These are phyloP conservation scores for Miscanthus sacchariflorus DNA, from an alignment of 202 grass and related monocot genomes.

Conservation along the genomic window DNA sequence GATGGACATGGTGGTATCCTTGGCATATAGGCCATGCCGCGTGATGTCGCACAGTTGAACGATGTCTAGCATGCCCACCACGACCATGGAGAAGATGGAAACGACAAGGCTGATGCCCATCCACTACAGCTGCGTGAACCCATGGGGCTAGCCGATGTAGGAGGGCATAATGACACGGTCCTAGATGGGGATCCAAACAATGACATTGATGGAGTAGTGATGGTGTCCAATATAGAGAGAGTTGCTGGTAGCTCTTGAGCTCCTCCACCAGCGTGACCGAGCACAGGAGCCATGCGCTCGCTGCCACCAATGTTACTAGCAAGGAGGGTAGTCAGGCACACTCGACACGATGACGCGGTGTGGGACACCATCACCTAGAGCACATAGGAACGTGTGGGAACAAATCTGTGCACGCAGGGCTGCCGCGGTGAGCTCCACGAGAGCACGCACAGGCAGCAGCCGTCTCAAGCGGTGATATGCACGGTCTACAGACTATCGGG, in stretches of 20 bases:
- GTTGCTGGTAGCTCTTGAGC: slow-evolving; percentile 45
- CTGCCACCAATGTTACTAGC: too few relatives aligned
- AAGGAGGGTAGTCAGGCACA: too few relatives aligned
- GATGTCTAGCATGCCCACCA: slow-evolving; percentile 70
- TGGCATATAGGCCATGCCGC: slow-evolving; percentile 52
- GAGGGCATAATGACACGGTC: slow-evolving; percentile 71
- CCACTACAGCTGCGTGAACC: slow-evolving; percentile 91
- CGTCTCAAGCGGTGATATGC: too few relatives aligned
- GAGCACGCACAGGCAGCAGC: too few relatives aligned
- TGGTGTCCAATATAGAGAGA: slow-evolving; percentile 81
- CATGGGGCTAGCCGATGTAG: slow-evolving; percentile 59
- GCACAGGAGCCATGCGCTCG: too few relatives aligned
- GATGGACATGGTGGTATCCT: slow-evolving; percentile 53
- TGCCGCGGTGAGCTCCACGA: too few relatives aligned
- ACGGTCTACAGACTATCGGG: too few relatives aligned
- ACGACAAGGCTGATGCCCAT: slow-evolving; percentile 89
- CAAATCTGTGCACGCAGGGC: too few relatives aligned
- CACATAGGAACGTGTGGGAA: too few relatives aligned
- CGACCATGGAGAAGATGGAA: slow-evolving; percentile 80
- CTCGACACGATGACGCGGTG: too few relatives aligned
- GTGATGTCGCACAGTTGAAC: slow-evolving; percentile 56
- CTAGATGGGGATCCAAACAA: slow-evolving; percentile 84
- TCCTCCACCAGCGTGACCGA: too few relatives aligned
- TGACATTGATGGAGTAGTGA: slow-evolving; percentile 85
- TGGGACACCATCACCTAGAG: too few relatives aligned